These are phyloP conservation scores for Quercus parvula DNA, from an alignment of 306 rosid genomes.

Conservation along the genomic window DNA sequence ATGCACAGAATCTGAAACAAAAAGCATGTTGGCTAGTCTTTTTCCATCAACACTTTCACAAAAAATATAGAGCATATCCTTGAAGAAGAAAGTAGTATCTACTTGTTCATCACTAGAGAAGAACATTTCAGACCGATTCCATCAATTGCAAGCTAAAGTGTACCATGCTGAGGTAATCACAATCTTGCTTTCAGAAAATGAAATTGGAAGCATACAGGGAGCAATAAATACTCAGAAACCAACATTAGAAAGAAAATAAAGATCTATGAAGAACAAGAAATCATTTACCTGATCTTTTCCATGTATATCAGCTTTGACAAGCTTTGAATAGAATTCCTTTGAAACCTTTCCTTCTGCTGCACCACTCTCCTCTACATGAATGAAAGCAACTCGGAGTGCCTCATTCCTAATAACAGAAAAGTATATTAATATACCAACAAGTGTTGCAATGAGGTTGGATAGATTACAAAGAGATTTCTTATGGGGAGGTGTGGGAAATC, in stretches of 20 bases:
- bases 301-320: conserved; percentile 87
- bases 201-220: background rate
- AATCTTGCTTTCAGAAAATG: background rate
- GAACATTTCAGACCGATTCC: background rate
- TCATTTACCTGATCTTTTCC: conserved; percentile 96
- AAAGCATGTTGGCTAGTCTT: background rate
- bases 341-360: conserved; percentile 43
- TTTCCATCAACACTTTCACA: too few relatives aligned
- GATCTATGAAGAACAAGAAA: background rate
- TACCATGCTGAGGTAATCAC: background rate
- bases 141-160: background rate
- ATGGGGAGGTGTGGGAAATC: too few relatives aligned
- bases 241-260: background rate
- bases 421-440: background rate
- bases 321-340: conserved; percentile 80
- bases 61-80: too few relatives aligned
- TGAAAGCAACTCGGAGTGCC: conserved; percentile 98
- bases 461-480: too few relatives aligned
- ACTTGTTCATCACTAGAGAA: background rate
- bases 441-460: too few relatives aligned
- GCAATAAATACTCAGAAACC: background rate
- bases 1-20: background rate
- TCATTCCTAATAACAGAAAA: conserved; percentile 64
- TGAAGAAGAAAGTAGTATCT: background rate
- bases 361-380: conserved; percentile 70